Evolutionary conservation across 345 rosid genomes (phyloP).

Genomic region (Microthlaspi erraticum): DNA sequence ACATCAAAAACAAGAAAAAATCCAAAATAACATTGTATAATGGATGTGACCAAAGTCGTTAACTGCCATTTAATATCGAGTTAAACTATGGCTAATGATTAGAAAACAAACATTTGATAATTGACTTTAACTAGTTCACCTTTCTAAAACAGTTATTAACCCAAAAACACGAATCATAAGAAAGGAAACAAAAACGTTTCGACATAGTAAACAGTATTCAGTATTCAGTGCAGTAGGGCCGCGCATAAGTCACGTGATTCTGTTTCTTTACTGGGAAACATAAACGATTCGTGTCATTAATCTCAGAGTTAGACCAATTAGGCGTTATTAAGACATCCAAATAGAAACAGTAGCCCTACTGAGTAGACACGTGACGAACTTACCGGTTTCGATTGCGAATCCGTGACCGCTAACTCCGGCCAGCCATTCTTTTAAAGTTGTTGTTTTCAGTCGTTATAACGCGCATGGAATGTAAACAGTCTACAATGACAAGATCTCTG

Average conservation of each 20-base stretch:
- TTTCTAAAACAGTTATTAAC: not conserved
- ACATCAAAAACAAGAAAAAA: no score
- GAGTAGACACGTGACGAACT: conserved; percentile 29
- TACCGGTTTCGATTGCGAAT: not conserved
- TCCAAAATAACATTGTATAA: no score
- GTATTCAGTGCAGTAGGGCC: conserved; percentile 20
- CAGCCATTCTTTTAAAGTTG: conserved; percentile 1
- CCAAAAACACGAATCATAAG: conserved; percentile 2
- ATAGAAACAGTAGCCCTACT: not conserved
- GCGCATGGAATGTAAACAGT: conserved; percentile 29
- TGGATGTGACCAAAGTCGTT: no score
- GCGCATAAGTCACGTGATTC: conserved; percentile 40
- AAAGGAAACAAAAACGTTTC: conserved; percentile 4
- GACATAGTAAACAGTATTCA: conserved; percentile 7
- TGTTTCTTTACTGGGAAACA: conserved; percentile 35
- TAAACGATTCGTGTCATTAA: conserved; percentile 21
- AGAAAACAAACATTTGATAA: no score
- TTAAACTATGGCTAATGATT: no score
- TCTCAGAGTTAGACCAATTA: conserved; percentile 8
- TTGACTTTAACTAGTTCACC: no score
- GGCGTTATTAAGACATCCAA: not conserved
- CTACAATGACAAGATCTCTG: conserved; percentile 3
- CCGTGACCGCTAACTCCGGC: conserved; percentile 39
- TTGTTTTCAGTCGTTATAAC: conserved; percentile 5
- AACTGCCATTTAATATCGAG: no score